Evolutionary conservation across 2,329 filamentous ascomycete genomes (phyloP).

Genomic region (Chaetomium globosum): DNA sequence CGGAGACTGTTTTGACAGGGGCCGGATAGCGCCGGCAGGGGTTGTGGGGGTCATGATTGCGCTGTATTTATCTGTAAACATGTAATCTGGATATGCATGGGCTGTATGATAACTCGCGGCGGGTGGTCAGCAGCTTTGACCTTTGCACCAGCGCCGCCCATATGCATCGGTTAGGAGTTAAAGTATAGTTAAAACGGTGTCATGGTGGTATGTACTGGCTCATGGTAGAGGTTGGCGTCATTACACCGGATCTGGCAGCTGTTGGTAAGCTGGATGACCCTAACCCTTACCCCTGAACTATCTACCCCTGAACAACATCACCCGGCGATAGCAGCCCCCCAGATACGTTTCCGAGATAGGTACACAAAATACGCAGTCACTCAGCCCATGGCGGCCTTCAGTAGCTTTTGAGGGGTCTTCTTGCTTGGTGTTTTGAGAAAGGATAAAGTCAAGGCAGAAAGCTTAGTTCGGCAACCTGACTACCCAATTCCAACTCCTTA

Average conservation of each 20-base stretch:
- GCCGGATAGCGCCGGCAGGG: not conserved
- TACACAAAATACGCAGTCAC: not conserved
- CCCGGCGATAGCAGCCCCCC: not conserved
- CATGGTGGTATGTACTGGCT: not conserved
- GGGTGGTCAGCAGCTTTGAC: not conserved
- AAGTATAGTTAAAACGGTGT: not conserved
- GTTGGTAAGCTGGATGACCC: not conserved
- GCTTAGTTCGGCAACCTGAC: no score
- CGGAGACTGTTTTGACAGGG: not conserved
- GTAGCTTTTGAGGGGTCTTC: not conserved
- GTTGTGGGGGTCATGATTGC: not conserved
- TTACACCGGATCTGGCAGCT: not conserved
- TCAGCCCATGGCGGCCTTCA: not conserved
- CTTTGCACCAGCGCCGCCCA: not conserved
- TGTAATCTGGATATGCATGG: not conserved
- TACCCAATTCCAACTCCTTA: no score
- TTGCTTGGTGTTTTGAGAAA: no score
- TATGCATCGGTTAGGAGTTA: not conserved
- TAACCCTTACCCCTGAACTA: constrained; percentile 2
- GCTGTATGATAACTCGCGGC: not conserved
- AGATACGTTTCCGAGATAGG: not conserved
- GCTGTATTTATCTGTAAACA: no score
- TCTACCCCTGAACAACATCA: not conserved
- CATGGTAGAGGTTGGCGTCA: not conserved
- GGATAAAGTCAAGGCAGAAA: no score